phyloP scores from a whole-genome alignment of 1,139 yeast species.

The Chernovozyma aurita region DNA sequence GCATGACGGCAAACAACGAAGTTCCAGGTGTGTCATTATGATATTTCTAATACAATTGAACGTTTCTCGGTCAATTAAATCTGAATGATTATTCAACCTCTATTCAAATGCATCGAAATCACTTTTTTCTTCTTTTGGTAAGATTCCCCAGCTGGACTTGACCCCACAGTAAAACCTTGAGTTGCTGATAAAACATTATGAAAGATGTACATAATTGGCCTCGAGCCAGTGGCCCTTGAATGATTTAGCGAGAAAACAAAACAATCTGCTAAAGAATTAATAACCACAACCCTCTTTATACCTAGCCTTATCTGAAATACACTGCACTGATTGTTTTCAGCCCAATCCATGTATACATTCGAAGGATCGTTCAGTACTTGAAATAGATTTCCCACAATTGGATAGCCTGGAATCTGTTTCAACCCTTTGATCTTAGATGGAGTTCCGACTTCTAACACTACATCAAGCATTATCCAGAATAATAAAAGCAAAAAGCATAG shows the following conservation, averaged over 20 bases:
- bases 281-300: slow-evolving; percentile 51
- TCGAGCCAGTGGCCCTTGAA: slow-evolving; percentile 54
- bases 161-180: slow-evolving; percentile 69
- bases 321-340: slow-evolving; percentile 32
- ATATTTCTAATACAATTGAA: slow-evolving; percentile 23
- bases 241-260: slow-evolving; percentile 50
- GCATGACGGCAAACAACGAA: slow-evolving; percentile 20
- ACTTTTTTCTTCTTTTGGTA: slow-evolving; percentile 52
- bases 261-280: slow-evolving; percentile 56
- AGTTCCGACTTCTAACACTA: slow-evolving; percentile 1
- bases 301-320: slow-evolving; percentile 67
- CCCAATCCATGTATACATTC: slow-evolving; percentile 45
- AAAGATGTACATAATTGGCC: slow-evolving; percentile 66
- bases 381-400: slow-evolving; percentile 50
- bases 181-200: slow-evolving; percentile 61
- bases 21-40: slow-evolving; percentile 16
- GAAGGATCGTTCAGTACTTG: slow-evolving; percentile 52
- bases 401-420: slow-evolving; percentile 39
- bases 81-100: slow-evolving; percentile 27
- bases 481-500: background rate
- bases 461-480: slow-evolving; percentile 1
- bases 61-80: slow-evolving; percentile 43
- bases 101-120: slow-evolving; percentile 48
- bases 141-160: slow-evolving; percentile 63
- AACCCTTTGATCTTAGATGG: slow-evolving; percentile 6